phyloP scores from a whole-genome alignment of 371 early-diverging fungal genomes.

The Mortierella polycephala region DNA sequence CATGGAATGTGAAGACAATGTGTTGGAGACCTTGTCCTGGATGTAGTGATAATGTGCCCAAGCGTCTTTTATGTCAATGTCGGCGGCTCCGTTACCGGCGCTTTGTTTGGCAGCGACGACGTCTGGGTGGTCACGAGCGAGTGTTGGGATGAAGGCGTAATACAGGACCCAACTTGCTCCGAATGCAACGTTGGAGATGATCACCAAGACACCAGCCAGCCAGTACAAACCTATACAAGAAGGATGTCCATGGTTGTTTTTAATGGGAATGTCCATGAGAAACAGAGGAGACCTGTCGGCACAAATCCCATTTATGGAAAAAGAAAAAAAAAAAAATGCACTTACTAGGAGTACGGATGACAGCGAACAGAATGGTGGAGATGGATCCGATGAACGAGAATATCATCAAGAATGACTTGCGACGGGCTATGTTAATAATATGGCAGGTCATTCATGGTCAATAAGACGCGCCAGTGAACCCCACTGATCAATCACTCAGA shows the following conservation, averaged over 20 bases:
- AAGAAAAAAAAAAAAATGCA: neutral
- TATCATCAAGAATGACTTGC: slow-evolving; percentile 62
- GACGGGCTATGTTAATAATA: slow-evolving; percentile 38
- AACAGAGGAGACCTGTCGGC: too few species aligned
- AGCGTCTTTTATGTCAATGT: too few species aligned
- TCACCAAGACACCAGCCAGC: slow-evolving; percentile 58
- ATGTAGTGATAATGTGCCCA: slow-evolving; percentile 35
- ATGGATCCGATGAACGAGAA: slow-evolving; percentile 59
- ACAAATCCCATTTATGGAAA: too few species aligned
- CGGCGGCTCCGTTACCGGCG: slow-evolving; percentile 19
- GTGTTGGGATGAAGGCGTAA: slow-evolving; percentile 68
- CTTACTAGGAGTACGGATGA: slow-evolving; percentile 31
- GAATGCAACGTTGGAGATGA: slow-evolving; percentile 60
- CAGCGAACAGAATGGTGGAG: slow-evolving; percentile 50
- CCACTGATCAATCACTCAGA: neutral
- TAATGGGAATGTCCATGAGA: too few species aligned
- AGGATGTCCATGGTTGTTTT: neutral
- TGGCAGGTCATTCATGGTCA: neutral
- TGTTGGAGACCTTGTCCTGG: slow-evolving; percentile 57
- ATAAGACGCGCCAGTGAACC: neutral
- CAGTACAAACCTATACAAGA: slow-evolving; percentile 45
- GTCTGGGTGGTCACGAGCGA: slow-evolving; percentile 60
- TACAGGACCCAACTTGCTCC: slow-evolving; percentile 66
- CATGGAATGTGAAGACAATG: slow-evolving; percentile 60
- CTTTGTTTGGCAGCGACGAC: slow-evolving; percentile 33